Evolutionary conservation across 352 stramenopile genomes (phyloP).

Genomic region (Globisporangium abappressorium): DNA sequence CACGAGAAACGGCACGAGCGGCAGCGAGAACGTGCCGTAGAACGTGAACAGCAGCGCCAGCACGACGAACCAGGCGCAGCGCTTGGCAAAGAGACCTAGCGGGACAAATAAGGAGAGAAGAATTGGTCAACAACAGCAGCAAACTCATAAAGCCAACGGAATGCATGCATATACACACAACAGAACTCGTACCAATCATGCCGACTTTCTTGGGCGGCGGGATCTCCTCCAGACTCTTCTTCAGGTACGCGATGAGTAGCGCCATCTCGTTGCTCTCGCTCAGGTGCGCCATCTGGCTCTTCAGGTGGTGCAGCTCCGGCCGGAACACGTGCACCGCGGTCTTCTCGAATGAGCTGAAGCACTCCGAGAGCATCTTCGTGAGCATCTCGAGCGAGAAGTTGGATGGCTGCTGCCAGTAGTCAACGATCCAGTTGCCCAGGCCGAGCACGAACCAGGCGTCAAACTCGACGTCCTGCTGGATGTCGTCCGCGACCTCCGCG

Average conservation of each 20-base stretch:
- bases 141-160: not conserved
- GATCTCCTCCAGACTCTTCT: constrained; percentile 49
- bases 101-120: not conserved
- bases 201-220: constrained; percentile 43
- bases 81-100: constrained; percentile 51
- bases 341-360: constrained; percentile 51
- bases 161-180: not conserved
- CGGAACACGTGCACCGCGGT: constrained; percentile 46
- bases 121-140: not conserved
- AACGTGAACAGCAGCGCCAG: constrained; percentile 47
- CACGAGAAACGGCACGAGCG: constrained; percentile 55
- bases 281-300: constrained; percentile 42
- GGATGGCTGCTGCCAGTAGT: constrained; percentile 82
- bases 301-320: constrained; percentile 49
- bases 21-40: constrained; percentile 47
- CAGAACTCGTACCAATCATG: constrained; percentile 19
- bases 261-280: constrained; percentile 43
- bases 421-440: constrained; percentile 62
- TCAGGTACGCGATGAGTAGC: constrained; percentile 63
- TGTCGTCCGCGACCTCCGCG: constrained; percentile 24
- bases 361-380: constrained; percentile 52
- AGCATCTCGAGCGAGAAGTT: constrained; percentile 77
- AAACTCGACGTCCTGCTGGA: constrained; percentile 62
- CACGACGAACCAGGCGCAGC: constrained; percentile 61
- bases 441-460: constrained; percentile 72